Conservation (phyloP, 176 grass and related monocot genomes). For the Pontederia paniculata region DNA sequence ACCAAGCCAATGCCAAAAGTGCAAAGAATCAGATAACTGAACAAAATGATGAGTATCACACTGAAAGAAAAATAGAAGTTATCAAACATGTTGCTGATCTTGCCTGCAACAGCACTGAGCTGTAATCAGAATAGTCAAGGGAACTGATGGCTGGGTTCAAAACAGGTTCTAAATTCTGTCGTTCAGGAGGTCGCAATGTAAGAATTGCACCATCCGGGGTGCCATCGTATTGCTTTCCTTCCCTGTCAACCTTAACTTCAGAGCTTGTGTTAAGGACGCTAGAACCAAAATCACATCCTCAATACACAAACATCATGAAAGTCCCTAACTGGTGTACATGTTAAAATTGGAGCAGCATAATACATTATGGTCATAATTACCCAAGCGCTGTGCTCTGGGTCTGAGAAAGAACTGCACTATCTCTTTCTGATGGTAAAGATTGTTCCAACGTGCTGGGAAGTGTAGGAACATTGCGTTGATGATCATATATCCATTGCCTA, state of each 20-base stretch:
- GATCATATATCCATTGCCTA: background rate
- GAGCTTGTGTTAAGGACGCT: background rate
- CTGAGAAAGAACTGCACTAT: background rate
- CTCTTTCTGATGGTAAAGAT: background rate
- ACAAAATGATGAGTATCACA: too few relatives aligned
- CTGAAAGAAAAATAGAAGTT: background rate
- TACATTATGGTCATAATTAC: background rate
- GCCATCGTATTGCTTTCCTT: background rate
- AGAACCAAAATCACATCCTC: background rate
- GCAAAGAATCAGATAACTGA: background rate
- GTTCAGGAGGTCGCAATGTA: background rate
- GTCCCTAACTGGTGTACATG: too few relatives aligned
- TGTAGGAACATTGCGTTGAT: background rate
- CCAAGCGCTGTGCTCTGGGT: background rate
- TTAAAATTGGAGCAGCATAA: background rate
- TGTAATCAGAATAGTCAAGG: background rate
- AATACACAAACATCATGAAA: background rate
- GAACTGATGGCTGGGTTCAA: background rate
- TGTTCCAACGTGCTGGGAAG: background rate
- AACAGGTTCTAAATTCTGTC: background rate
- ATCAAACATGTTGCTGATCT: background rate
- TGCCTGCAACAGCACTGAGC: background rate
- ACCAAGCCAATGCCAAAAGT: background rate
- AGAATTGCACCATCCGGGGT: slow-evolving; percentile 12
- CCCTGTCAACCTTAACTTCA: background rate